Evolutionary conservation across 257 asterid species (phyloP), one percentile per base, ranked within the genome.

Genomic region (Phtheirospermum japonicum): DNA sequence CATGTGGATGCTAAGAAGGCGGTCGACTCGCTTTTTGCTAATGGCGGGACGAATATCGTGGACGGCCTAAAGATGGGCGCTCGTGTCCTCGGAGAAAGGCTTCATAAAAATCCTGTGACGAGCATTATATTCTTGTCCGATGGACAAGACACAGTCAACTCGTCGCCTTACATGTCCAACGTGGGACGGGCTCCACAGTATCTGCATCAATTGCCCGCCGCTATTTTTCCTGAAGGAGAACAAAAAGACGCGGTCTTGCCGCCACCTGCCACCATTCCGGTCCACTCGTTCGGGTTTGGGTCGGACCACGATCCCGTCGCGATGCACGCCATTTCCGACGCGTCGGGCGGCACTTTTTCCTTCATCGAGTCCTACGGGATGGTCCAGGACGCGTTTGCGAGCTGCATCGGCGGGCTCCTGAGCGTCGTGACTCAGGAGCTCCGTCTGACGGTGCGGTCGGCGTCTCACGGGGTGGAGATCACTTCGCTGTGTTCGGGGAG

Each of bases 51-150:
- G 13, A 64, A 74, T 48, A 69, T 74, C 5, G 72, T 65, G 0
- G 69, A 53, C n/a, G 79, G 75, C 7, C 68, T 74, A 16, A 59
- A 36, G 65, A 64, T 58, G 62, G 75, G 75, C 2, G 71, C 53
- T 17, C 64, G 32, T 11, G 78, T 68, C 32, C 78, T 73, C 9
- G 75, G 64, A 34, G 69, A 74, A 45, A 42, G 72, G 49, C 65
- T 10, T 9, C 51, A 34, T 4, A 34, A 14, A 13, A 74, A 74
- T 46, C 75, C 79, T 0, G 75, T 74, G 0, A 13, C 79, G 2
- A 65, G 79, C 65, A 74, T 74, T 61, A 59, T 74, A 5, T 74
- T 74, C 72, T 49, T 74, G 60, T 74, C 79, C 3, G 79, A 75
- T 37, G 79, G 79, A 13, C 17, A 20, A 9, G 75, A 75, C 45